Conservation (phyloP, 257 asterid genomes). For the Jacaranda copaia region DNA sequence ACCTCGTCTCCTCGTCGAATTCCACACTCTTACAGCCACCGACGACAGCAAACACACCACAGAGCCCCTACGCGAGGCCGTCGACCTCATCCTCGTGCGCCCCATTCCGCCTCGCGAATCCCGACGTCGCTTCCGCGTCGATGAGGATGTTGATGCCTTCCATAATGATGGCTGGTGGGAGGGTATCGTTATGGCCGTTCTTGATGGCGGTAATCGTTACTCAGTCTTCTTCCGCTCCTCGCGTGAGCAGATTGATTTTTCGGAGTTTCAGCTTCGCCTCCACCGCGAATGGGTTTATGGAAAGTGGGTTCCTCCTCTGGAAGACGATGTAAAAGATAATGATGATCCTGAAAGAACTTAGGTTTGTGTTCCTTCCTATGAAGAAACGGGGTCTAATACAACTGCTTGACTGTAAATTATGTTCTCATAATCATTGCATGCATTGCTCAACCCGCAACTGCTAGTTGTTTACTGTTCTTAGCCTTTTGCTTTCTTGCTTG, state of each 20-base stretch:
- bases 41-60: neutral
- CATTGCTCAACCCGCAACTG: neutral
- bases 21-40: conserved; percentile 48
- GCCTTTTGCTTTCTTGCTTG: neutral
- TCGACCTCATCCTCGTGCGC: conserved; percentile 51
- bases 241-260: conserved; percentile 57
- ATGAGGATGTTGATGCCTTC: conserved; percentile 68
- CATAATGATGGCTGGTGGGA: conserved; percentile 81
- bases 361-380: conserved; percentile 31
- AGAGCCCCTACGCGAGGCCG: conserved; percentile 51
- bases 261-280: conserved; percentile 54
- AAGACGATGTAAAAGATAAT: neutral
- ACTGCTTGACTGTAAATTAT: conserved; percentile 9
- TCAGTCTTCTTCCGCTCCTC: conserved; percentile 62
- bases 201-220: conserved; percentile 32
- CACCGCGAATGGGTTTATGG: conserved; percentile 73
- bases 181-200: conserved; percentile 49
- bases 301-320: conserved; percentile 61
- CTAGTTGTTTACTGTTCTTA: neutral
- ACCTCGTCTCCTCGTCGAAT: conserved; percentile 41
- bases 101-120: conserved; percentile 62
- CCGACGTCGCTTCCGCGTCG: conserved; percentile 46
- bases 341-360: conserved; percentile 9
- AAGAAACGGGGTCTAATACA: neutral
- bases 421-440: conserved; percentile 20